Evolutionary conservation across 1,139 yeast genomes (phyloP), one percentile per base, ranked within the genome.

Genomic region (Yamadazyma dendronema): DNA sequence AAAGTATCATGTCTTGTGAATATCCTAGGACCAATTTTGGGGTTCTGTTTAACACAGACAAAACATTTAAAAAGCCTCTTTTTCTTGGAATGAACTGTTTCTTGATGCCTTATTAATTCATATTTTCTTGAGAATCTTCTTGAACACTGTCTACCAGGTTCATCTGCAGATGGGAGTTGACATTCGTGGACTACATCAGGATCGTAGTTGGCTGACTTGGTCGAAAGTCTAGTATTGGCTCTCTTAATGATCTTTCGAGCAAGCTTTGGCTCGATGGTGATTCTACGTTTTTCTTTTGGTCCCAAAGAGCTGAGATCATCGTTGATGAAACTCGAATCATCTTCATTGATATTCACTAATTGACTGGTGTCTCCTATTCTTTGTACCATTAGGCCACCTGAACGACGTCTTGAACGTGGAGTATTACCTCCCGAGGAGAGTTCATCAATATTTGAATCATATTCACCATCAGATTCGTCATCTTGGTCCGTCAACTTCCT

Each of bases 1-100:
- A 92, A 73, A 2, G 98, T 97, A 61, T 92, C 98, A 59, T 89
- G 86, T 47, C 98, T 78, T 35, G 96, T 85, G 57, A 92, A 92
- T 2, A 95, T 88, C 63, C 92, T 65, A 14, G 80, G 71, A 0
- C 75, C 76, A 17, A 65, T 63, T 7, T 54, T 54, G 0, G 77
- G 77, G 45, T 71, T 67, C 49, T 77, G 81, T 49, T 78, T 81
- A 31, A 81, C 84, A 64, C 98, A 92, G 30, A 84, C 81, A 54
- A 81, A 82, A 61, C 98, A 92, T 55, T 85, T 82, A 68, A 83
- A 92, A 36, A 86, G 78, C 53, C 85, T 85, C 61, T 92, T 84
- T 61, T 84, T 85, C 38, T 85, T 74, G 2, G 97, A 92, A 60
- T 92, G 98, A 38, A 92, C 92, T 0, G 97, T 90, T 57, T 92